phyloP scores from a whole-genome alignment of 2,329 filamentous ascomycete genomes.

The Cryphonectria naterciae region DNA sequence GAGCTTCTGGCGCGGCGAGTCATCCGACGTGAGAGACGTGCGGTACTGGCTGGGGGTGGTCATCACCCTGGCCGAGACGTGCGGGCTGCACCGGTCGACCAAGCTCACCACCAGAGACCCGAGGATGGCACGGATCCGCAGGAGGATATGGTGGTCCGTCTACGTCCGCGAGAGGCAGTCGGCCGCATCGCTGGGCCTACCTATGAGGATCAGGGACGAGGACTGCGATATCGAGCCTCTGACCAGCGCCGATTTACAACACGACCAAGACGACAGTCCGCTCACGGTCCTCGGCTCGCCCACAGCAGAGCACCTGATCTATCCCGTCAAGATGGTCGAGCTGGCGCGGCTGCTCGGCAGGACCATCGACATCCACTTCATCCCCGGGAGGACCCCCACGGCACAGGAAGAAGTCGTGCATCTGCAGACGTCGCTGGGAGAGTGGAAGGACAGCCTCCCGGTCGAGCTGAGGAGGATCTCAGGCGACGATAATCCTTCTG shows the following conservation, averaged over 20 bases:
- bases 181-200: constrained; percentile 42
- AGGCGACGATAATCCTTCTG: constrained; percentile 40
- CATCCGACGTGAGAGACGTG: constrained; percentile 26
- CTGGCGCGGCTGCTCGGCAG: constrained; percentile 39
- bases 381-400: constrained; percentile 39
- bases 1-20: constrained; percentile 29
- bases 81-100: constrained; percentile 24
- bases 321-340: constrained; percentile 45
- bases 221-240: constrained; percentile 45
- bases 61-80: constrained; percentile 24
- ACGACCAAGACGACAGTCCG: constrained; percentile 33
- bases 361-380: constrained; percentile 43
- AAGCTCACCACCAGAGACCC: constrained; percentile 31
- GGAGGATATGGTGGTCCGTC: constrained; percentile 1
- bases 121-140: constrained; percentile 32
- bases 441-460: constrained; percentile 42
- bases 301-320: constrained; percentile 40
- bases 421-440: constrained; percentile 39
- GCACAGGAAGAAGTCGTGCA: constrained; percentile 36
- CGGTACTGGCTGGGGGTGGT: constrained; percentile 29
- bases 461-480: constrained; percentile 36
- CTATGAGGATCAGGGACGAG: constrained; percentile 44
- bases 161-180: constrained; percentile 45
- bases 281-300: constrained; percentile 38
- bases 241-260: constrained; percentile 38